Percentiles rank a stretch among this genome's conserved stretches.
phyloP scores from a whole-genome alignment of 129 eudicot genomes.

The Arctium minus region DNA sequence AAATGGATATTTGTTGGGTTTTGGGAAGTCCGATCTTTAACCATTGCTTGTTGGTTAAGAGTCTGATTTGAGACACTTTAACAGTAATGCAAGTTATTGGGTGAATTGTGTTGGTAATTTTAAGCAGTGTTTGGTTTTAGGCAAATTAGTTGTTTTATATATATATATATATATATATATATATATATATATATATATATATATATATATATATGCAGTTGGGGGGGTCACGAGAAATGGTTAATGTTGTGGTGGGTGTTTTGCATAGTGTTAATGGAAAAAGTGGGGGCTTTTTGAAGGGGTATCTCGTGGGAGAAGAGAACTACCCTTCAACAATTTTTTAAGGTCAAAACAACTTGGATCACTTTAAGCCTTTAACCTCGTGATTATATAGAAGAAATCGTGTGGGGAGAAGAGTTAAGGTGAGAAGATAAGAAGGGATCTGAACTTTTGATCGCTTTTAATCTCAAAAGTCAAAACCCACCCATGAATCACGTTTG shows the following conservation, averaged over 20 bases:
- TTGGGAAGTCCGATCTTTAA: slow-evolving; percentile 29
- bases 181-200: not conserved
- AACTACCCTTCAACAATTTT: not conserved
- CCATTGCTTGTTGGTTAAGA: slow-evolving; percentile 32
- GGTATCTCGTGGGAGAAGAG: slow-evolving; percentile 45
- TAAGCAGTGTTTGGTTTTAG: not conserved
- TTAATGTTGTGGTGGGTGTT: slow-evolving; percentile 22
- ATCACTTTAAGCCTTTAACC: not conserved
- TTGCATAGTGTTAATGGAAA: slow-evolving; percentile 21
- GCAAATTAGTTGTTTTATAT: not conserved
- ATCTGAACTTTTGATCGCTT: too few species aligned
- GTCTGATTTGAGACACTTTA: not conserved
- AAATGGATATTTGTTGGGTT: slow-evolving; percentile 45
- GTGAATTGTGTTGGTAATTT: not conserved
- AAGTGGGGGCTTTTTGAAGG: slow-evolving; percentile 14
- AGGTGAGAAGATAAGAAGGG: too few species aligned
- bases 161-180: not conserved
- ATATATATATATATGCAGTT: not conserved
- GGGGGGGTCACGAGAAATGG: slow-evolving; percentile 21
- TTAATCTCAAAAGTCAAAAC: too few species aligned
- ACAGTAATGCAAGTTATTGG: not conserved
- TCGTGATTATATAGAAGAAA: not conserved
- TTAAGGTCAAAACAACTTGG: not conserved
- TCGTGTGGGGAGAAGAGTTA: too few species aligned
- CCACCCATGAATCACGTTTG: too few species aligned